Base-by-base conservation (phyloP, 139 green algal genomes). In the Trebouxia sp. region DNA sequence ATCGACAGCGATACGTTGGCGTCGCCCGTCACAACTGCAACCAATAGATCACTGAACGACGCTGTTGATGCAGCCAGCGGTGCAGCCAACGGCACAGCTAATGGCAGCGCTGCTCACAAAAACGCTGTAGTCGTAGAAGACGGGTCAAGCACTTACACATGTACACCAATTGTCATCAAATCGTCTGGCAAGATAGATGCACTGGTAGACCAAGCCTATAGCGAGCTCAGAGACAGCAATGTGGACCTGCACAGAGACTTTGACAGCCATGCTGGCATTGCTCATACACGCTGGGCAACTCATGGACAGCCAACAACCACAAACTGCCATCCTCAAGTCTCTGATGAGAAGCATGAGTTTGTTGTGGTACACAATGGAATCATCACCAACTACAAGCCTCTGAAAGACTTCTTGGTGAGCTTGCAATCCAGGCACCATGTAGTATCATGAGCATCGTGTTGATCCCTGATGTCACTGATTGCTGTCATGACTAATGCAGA, bases 361-460 rank as follows among this genome's bases (percentile, higher is more conserved):
- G 87, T 97, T 28, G 94, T 99, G 11, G 97, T 99, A 41, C 97
- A 99, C 92, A 99, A 99, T 81, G 97, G 97, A 65, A 99, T 99
- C 88, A 99, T 99, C 91, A 99, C 97, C 45, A 99, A 99, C 91
- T 98, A 96, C 89, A 88, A 92, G 74, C 86, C 93, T 30, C 87
- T 98, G 0, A 95, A 95, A 65, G 90, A 94, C 39, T 97, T 97
- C 82, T 85, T 98, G 88, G 89, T 94, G 78, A 14, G 42, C 28
- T 24, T 32, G 47, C 28, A 65, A n/a, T 80, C 47, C 37, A n/a
- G n/a, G n/a, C n/a, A n/a, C n/a, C n/a, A n/a, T n/a, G n/a, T n/a
- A n/a, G n/a, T n/a, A n/a, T n/a, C n/a, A n/a, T n/a, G n/a, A n/a
- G n/a, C n/a, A n/a, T n/a, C n/a, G n/a, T n/a, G n/a, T n/a, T n/a